Base-by-base conservation (phyloP, 208 protist genomes). In the Acanthamoeba castellanii region DNA sequence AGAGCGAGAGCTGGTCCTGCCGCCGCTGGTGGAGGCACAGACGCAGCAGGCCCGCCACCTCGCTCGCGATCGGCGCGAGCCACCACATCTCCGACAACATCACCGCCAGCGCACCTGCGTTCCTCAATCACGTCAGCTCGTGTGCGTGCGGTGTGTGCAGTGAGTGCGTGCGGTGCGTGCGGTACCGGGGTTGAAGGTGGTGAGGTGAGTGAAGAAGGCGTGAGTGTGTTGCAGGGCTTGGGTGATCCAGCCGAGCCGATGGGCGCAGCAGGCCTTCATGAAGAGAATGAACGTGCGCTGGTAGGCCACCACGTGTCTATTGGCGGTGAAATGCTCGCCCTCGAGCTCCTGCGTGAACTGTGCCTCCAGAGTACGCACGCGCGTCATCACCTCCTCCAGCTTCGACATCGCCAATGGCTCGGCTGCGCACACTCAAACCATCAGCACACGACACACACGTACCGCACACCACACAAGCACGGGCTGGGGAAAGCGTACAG, bases 61-160 rank as follows among this genome's bases (percentile, higher is more conserved):
- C 72, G 42, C 72, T 14, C 72, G 72, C 72, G 72, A 81, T 81
- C 7, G 72, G 72, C 42, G 20, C 37, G 42, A 81, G 7, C 72
- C 72, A 81, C 32, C 42, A 81, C 72, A 81, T 81, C 72, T 81
- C 72, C 18, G 72, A 42, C 72, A 81, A 16, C 72, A 81, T 81
- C 72, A 81, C 72, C 0, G 72, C 72, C 72, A 81, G 72, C 72
- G 72, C 42, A 9, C 72, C 72, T 81, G 14, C n/a, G 42, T n/a
- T 7, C 7, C 34, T 8, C 8, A 13, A 20, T 37, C 66, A 72
- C n/a, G 30, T 37, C 25, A 30, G 66, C 66, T 13, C 9, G 66
- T 57, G 52, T 20, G 52, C 3, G 52, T 57, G 52, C 20, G 18
- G 52, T 57, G 50, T 20, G 52, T 57, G 22, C 3, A n/a, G 47